Conservation (phyloP, 495 filamentous ascomycete genomes). For the Talaromyces adpressus region DNA sequence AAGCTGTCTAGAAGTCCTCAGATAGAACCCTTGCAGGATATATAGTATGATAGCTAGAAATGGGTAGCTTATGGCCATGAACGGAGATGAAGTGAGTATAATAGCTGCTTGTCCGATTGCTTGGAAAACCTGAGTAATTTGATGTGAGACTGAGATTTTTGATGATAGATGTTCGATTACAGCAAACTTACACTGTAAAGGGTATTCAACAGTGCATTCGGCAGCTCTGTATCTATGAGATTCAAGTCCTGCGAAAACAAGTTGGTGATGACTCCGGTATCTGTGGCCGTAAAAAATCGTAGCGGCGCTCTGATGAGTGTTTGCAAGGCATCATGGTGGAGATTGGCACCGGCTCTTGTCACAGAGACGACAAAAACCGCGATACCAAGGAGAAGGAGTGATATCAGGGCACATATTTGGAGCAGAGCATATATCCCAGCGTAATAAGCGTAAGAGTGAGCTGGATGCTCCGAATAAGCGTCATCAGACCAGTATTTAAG, state of each 20-base stretch:
- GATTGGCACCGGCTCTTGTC: slow-evolving; percentile 8
- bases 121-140: neutral
- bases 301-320: slow-evolving; percentile 28
- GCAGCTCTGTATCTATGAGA: slow-evolving; percentile 51
- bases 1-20: slow-evolving; percentile 55
- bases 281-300: slow-evolving; percentile 40
- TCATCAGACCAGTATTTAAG: slow-evolving; percentile 31
- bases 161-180: neutral
- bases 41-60: slow-evolving; percentile 39
- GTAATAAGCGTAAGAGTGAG: slow-evolving; percentile 25
- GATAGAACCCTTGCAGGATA: slow-evolving; percentile 51
- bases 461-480: slow-evolving; percentile 13
- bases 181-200: slow-evolving; percentile 20
- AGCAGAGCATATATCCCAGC: slow-evolving; percentile 26
- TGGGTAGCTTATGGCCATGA: slow-evolving; percentile 43
- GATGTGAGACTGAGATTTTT: neutral
- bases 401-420: slow-evolving; percentile 17
- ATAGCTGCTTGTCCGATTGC: slow-evolving; percentile 39
- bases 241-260: slow-evolving; percentile 56
- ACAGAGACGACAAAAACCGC: slow-evolving; percentile 2
- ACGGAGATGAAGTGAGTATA: slow-evolving; percentile 40
- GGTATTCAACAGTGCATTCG: slow-evolving; percentile 17
- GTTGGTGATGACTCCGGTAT: slow-evolving; percentile 38
- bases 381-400: neutral
- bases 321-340: slow-evolving; percentile 10